Conservation (phyloP, 228 moss, liverwort and hornwort species). For the Sphagnum magellanicum region DNA sequence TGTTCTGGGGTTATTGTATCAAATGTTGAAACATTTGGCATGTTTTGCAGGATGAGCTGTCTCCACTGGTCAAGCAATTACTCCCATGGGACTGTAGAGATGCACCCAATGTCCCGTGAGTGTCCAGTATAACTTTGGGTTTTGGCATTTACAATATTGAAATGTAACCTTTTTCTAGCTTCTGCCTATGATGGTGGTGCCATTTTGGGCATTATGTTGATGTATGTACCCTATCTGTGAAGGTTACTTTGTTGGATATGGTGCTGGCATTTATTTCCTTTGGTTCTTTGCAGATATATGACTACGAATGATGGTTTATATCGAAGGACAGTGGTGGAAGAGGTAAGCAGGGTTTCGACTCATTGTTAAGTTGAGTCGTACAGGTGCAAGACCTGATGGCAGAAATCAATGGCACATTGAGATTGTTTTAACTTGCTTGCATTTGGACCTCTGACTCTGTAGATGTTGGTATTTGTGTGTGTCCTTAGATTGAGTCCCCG, state of each 20-base stretch:
- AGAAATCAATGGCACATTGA: too few relatives aligned
- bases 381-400: too few relatives aligned
- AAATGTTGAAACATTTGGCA: not conserved
- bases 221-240: too few relatives aligned
- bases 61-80: constrained; percentile 61
- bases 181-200: too few relatives aligned
- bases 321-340: constrained; percentile 62
- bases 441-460: too few relatives aligned
- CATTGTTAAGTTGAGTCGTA: too few relatives aligned
- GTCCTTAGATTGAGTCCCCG: constrained; percentile 60
- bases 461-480: too few relatives aligned
- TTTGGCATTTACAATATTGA: not conserved
- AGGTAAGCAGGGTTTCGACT: constrained; percentile 31
- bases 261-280: too few relatives aligned
- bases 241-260: too few relatives aligned
- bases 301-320: constrained; percentile 80
- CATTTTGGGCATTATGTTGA: too few relatives aligned
- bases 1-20: constrained; percentile 7
- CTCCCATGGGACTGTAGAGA: constrained; percentile 71
- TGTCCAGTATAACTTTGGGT: not conserved
- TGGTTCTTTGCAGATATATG: constrained; percentile 64
- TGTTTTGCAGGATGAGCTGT: constrained; percentile 71
- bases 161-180: too few relatives aligned
- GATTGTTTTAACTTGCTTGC: too few relatives aligned
- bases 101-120: constrained; percentile 78